These are phyloP conservation scores for Stephanocyclus meneghinianus DNA, from an alignment of 352 stramenopile genomes.

Conservation along the genomic window DNA sequence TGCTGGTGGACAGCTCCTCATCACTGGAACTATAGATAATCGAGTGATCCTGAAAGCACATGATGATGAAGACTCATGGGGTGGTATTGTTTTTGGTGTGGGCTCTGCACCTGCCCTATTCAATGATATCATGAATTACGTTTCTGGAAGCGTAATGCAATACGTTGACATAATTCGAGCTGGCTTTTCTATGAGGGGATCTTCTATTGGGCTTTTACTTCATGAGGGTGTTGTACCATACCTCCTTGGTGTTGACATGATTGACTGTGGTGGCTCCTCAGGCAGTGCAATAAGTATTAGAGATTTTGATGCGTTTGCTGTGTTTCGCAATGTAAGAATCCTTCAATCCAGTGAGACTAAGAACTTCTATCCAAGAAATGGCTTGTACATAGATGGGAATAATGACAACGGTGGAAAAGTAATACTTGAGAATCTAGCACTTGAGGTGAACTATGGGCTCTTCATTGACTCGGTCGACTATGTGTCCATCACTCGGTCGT, in stretches of 20 bases:
- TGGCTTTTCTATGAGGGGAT: not conserved
- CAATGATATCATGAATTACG: not conserved
- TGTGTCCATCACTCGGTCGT: too few species aligned
- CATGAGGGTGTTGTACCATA: constrained; percentile 9
- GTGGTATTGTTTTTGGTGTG: constrained; percentile 9
- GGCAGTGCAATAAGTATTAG: not conserved
- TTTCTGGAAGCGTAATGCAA: constrained; percentile 17
- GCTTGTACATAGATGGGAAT: too few species aligned
- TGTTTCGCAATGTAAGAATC: constrained; percentile 5
- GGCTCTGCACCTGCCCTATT: not conserved
- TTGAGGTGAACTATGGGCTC: too few species aligned
- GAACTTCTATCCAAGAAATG: not conserved
- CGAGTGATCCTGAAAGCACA: constrained; percentile 9
- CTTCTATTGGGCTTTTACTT: not conserved
- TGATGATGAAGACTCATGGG: constrained; percentile 9
- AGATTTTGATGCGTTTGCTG: not conserved
- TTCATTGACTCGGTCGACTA: too few species aligned
- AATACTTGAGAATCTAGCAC: too few species aligned
- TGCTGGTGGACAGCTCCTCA: constrained; percentile 11
- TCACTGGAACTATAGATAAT: constrained; percentile 2
- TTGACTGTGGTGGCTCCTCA: constrained; percentile 12
- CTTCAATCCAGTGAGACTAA: constrained; percentile 6
- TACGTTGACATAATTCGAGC: constrained; percentile 25
- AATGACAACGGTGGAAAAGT: too few species aligned
- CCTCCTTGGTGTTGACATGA: constrained; percentile 16